Evolutionary conservation across 2,329 filamentous ascomycete genomes (phyloP), one percentile per base, ranked within the genome.

Genomic region (Aspergillus sp.): DNA sequence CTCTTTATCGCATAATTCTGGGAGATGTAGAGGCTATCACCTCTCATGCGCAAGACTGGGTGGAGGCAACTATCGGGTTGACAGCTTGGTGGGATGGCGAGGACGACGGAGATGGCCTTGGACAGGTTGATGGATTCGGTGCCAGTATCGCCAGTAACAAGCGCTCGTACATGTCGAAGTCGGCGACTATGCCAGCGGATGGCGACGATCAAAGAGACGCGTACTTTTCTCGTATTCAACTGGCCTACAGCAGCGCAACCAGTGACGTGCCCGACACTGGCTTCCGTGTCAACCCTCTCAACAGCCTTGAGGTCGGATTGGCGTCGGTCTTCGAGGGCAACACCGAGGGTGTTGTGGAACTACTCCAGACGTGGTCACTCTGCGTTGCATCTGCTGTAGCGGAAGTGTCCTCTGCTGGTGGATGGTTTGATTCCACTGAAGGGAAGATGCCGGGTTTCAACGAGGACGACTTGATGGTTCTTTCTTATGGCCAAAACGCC

Each of bases 21-120:
- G 88, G 89, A 22, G 75, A 82, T 42, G 70, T 77, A 7, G 74
- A 80, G 22, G 78, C 86, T 13, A 84, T 95, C 32, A 66, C 93
- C 39, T 74, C 78, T 29, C 75, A 78, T 27, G 76, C 86, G 1
- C 79, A 89, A 50, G 88, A 95, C 58, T 96, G 89, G 89, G 78
- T 89, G 32, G 89, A 96, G 63, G 88, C 86, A 0, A 82, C 80
- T 0, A 64, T 95, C 38, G 83, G 80, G 2, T 65, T 96, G 30
- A 79, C 88, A 19, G 79, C 82, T 4, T 96, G 89, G 89, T 94
- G 88, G 86, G 81, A 93, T 52, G 85, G 91, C 39, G 74, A 75
- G n/a, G 74, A 78, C 38, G 71, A 78, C 7, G 65, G 68, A 10
- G 61, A 66, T 1, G 44, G 60, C 16, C 43, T 56, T 1, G 51